Evolutionary conservation across 345 rosid genomes (phyloP).

Genomic region (Populus nigra): DNA sequence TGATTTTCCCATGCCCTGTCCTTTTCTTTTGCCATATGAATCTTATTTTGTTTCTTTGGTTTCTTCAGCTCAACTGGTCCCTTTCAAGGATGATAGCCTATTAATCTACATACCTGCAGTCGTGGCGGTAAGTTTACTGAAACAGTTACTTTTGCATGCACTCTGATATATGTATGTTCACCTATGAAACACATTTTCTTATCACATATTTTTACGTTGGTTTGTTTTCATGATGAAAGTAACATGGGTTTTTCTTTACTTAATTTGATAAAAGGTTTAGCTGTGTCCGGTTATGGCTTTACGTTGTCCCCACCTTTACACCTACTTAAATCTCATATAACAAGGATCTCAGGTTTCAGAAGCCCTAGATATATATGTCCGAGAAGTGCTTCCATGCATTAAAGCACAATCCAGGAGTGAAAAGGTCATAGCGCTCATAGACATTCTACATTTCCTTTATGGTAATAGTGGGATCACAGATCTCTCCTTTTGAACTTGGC

Average conservation of each 20-base stretch:
- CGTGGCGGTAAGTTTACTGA: constrained; percentile 70
- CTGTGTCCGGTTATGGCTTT: not conserved
- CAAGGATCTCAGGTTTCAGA: not conserved
- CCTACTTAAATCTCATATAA: not conserved
- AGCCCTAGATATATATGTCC: not conserved
- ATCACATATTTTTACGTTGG: not conserved
- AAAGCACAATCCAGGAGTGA: not conserved
- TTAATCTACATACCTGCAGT: constrained; percentile 65
- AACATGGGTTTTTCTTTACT: not conserved
- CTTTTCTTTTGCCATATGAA: not conserved
- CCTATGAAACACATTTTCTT: not conserved
- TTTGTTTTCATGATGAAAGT: not conserved
- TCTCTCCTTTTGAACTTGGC: not conserved
- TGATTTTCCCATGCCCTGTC: not conserved
- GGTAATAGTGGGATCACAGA: not conserved
- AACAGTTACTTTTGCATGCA: not conserved
- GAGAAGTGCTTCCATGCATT: constrained; percentile 3
- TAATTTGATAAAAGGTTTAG: not conserved
- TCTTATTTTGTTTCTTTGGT: not conserved
- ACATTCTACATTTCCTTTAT: not conserved
- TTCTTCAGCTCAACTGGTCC: constrained; percentile 85
- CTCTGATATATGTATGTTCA: not conserved
- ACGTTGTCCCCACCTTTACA: not conserved
- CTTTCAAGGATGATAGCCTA: constrained; percentile 48
- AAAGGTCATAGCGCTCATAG: not conserved